Percentiles rank a stretch among this genome's conserved stretches.
phyloP scores from a whole-genome alignment of 2,329 filamentous ascomycete genomes.

The Xylariaceae sp. region DNA sequence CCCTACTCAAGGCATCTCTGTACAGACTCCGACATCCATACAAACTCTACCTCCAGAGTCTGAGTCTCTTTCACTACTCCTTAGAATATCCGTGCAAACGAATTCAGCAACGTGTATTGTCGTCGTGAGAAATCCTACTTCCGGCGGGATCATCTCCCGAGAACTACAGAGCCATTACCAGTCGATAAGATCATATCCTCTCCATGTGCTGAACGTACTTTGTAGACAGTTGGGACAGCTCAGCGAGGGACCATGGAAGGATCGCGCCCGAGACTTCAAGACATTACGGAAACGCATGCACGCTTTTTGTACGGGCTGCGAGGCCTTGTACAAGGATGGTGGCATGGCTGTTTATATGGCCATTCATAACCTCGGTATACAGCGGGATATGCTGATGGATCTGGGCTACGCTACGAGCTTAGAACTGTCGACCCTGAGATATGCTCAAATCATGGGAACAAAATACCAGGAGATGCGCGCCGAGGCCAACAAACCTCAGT shows the following conservation, averaged over 20 bases:
- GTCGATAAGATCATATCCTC: constrained; percentile 1
- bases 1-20: neutral
- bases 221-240: neutral
- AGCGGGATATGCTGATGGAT: neutral
- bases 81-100: constrained; percentile 1
- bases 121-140: neutral
- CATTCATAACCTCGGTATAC: neutral
- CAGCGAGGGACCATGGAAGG: neutral
- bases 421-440: neutral
- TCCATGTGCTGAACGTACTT: constrained; percentile 2
- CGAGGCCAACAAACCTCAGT: neutral
- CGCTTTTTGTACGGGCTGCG: neutral
- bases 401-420: neutral
- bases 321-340: neutral
- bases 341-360: neutral
- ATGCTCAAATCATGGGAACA: neutral
- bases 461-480: neutral
- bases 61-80: constrained; percentile 1
- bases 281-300: neutral
- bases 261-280: neutral
- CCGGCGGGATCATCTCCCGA: neutral
- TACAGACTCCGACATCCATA: constrained; percentile 3
- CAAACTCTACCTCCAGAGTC: neutral
- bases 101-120: constrained; percentile 3
- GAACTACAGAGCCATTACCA: neutral